phyloP scores from a whole-genome alignment of 352 stramenopile species.

The Pythium periplocum region DNA sequence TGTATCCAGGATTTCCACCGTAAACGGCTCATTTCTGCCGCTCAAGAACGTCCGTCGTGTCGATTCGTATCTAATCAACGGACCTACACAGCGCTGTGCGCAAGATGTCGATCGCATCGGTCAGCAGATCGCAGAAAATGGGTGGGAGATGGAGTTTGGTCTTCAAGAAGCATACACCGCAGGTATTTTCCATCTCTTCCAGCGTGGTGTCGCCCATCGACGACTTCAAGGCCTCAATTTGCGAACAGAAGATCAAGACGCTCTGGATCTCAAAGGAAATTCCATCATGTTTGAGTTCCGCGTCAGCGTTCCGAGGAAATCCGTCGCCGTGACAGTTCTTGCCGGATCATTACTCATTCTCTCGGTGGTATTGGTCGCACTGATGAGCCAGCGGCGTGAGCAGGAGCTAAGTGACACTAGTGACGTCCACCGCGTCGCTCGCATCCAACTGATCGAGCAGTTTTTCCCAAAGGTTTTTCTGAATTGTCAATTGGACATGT shows the following conservation, averaged over 20 bases:
- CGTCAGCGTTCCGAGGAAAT: conserved; percentile 5
- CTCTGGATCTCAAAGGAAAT: conserved; percentile 5
- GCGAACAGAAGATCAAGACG: too few relatives aligned
- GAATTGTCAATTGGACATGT: conserved; percentile 1
- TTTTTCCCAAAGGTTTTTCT: conserved; percentile 23
- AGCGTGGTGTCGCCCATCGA: conserved; percentile 13
- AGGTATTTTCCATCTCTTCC: conserved; percentile 17
- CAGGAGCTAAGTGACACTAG: conserved; percentile 10
- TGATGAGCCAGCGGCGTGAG: conserved; percentile 8
- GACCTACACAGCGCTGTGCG: conserved; percentile 7
- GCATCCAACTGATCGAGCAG: conserved; percentile 17
- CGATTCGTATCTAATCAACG: too few relatives aligned
- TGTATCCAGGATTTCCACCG: too few relatives aligned
- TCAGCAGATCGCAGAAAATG: conserved; percentile 12
- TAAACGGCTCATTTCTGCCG: conserved; percentile 5
- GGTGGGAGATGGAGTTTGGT: conserved; percentile 15
- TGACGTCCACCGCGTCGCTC: conserved; percentile 18
- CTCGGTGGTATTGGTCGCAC: conserved; percentile 4
- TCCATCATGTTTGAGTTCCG: conserved; percentile 6
- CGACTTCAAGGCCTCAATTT: too few relatives aligned
- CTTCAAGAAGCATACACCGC: conserved; percentile 18
- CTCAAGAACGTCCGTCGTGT: conserved; percentile 6
- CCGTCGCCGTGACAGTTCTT: conserved; percentile 1
- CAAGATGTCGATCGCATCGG: conserved; percentile 8
- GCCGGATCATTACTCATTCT: conserved; percentile 5